Percentiles rank a stretch among this genome's conserved stretches.
These are phyloP conservation scores for Diplodia intermedia DNA, from an alignment of 2,329 filamentous ascomycete genomes.

Conservation along the genomic window DNA sequence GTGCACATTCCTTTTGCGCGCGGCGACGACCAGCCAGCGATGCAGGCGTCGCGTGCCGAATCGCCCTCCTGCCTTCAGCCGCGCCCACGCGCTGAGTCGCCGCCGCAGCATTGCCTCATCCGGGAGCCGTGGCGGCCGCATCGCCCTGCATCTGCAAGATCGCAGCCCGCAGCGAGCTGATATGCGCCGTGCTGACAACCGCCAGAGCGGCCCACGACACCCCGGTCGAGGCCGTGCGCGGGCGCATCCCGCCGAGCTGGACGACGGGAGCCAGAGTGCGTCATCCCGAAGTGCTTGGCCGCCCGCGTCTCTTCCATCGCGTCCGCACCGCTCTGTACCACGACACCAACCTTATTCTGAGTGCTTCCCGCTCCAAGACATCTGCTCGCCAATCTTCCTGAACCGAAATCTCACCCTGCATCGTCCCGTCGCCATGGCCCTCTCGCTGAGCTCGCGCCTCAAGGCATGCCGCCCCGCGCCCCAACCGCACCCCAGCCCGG, in stretches of 20 bases:
- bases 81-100: neutral
- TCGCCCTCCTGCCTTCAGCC: conserved; percentile 13
- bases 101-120: neutral
- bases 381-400: conserved; percentile 26
- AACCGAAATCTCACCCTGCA: conserved; percentile 23
- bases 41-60: neutral
- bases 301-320: conserved; percentile 31
- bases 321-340: conserved; percentile 35
- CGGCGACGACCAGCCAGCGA: neutral
- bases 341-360: conserved; percentile 39
- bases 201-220: conserved; percentile 9
- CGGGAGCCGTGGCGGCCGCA: conserved; percentile 8
- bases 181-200: neutral
- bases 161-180: conserved; percentile 24
- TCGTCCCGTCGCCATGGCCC: conserved; percentile 20
- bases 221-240: conserved; percentile 2
- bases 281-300: conserved; percentile 27
- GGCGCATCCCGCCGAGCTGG: conserved; percentile 11
- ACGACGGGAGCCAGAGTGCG: conserved; percentile 17
- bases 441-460: conserved; percentile 54
- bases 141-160: conserved; percentile 6
- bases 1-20: conserved; percentile 25
- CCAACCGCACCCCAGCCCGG: conserved; percentile 34
- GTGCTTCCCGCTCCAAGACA: conserved; percentile 34
- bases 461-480: conserved; percentile 41